A percentile compares a stretch with the other conserved stretches of the same genome.
Evolutionary conservation across 2,329 filamentous ascomycete genomes (phyloP).

Genomic region (Hypoxylon rubiginosum): DNA sequence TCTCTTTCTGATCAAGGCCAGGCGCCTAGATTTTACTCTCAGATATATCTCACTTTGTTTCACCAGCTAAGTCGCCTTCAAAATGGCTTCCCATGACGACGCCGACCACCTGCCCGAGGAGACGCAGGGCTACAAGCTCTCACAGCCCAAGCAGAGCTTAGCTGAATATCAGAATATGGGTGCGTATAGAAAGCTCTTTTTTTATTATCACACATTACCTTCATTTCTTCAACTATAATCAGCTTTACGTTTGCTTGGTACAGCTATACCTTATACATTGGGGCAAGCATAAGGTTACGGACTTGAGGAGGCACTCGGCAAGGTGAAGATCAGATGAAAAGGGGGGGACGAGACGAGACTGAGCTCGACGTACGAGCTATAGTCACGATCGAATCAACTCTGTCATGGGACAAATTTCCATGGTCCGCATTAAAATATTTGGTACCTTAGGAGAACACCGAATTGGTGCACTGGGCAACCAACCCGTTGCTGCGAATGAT

Average conservation of each 20-base stretch:
- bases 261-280: neutral
- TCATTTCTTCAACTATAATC: conserved; percentile 3
- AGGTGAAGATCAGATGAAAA: conserved; percentile 5
- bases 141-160: conserved; percentile 95
- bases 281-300: neutral
- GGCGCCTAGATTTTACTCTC: neutral
- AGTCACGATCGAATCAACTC: neutral
- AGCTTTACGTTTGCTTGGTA: neutral
- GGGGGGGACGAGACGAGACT: neutral
- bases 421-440: neutral
- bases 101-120: conserved; percentile 89
- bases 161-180: conserved; percentile 95
- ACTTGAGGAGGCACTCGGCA: neutral
- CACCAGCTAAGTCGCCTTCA: conserved; percentile 48
- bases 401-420: neutral
- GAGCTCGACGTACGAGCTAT: neutral
- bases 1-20: neutral
- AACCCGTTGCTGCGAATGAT: conserved; percentile 3
- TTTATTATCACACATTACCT: conserved; percentile 17
- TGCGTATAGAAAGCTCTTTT: conserved; percentile 62
- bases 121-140: conserved; percentile 97
- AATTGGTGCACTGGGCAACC: neutral
- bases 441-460: neutral
- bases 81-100: conserved; percentile 77
- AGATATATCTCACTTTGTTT: conserved; percentile 12